Evolutionary conservation across 140 eudicot genomes (phyloP), one percentile per base, ranked within the genome.

Genomic region (Anethum foeniculum): DNA sequence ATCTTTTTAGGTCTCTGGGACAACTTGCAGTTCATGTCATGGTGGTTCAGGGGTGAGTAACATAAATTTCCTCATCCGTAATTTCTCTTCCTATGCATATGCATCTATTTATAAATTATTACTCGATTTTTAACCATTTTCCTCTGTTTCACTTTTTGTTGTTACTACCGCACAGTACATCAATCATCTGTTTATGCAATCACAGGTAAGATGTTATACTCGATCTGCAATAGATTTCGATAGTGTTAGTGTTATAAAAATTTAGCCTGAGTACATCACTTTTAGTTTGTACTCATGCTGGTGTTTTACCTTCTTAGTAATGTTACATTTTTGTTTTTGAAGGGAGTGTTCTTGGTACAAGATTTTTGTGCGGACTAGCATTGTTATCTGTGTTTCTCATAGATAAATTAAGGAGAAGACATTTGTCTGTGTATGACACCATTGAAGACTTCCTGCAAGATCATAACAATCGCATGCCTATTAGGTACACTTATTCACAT

Each of bases 401-500:
- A 18, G 7, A 71, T 19, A 38, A 71, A 71, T 71, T 21, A 14
- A 38, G 76, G 51, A 71, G 76, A 71, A 71, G 76, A 71, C n/a
- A 71, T 16, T 71, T 71, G 28, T 71, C 76, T 1, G 14, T 38
- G 76, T 36, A 71, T 38, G 76, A 71, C 13, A 71, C 47, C 76
- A 19, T 71, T 71, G 76, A 71, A 38, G 76, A 71, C 28, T 71
- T 36, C 76, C 48, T 71, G 4, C 76, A 71, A 38, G 28, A 46
- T 71, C 76, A 71, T 15, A 71, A 18, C 48, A 36, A 71, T 36
- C 48, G 38, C 48, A 36, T 71, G 76, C 76, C 76, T 71, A 34
- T 71, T 16, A 71, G 51, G 76, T 71, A 71, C 28, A 38, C n/a
- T 71, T 71, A 71, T 46, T 71, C 51, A 16, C 49, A 71, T 1